Percentiles rank a stretch among this genome's conserved stretches.
Conservation (phyloP, 2,329 filamentous ascomycete genomes). For the Fusarium agapanthi region DNA sequence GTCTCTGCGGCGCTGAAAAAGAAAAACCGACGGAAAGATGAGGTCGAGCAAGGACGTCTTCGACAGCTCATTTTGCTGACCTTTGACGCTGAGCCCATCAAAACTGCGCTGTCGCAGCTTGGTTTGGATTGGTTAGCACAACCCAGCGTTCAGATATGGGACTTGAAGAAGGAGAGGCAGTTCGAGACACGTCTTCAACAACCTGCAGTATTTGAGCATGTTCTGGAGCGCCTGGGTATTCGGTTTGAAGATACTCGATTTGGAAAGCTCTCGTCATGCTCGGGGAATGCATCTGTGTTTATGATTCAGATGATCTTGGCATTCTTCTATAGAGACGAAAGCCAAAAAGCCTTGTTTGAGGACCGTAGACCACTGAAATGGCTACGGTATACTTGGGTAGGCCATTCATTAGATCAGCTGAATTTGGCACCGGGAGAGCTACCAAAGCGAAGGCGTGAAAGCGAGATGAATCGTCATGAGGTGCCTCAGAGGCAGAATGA, state of each 20-base stretch:
- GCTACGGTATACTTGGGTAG: slow-evolving; percentile 33
- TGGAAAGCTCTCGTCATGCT: slow-evolving; percentile 14
- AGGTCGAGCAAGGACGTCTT: not conserved
- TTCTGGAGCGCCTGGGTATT: slow-evolving; percentile 21
- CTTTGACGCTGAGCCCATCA: not conserved
- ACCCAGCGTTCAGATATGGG: slow-evolving; percentile 6
- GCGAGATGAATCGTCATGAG: slow-evolving; percentile 17
- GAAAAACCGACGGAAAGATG: slow-evolving; percentile 6
- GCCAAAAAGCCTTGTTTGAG: slow-evolving; percentile 9
- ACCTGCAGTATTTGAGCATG: slow-evolving; percentile 14
- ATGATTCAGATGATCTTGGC: slow-evolving; percentile 13
- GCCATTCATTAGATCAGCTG: slow-evolving; percentile 26
- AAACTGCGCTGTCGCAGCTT: not conserved
- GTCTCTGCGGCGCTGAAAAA: not conserved
- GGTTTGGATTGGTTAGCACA: slow-evolving; percentile 4
- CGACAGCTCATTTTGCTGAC: slow-evolving; percentile 25
- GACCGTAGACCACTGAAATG: slow-evolving; percentile 5
- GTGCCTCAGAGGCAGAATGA: slow-evolving; percentile 13
- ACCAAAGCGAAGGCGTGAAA: slow-evolving; percentile 1
- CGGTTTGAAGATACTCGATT: slow-evolving; percentile 30
- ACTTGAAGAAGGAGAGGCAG: slow-evolving; percentile 3
- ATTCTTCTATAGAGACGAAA: slow-evolving; percentile 15
- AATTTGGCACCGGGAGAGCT: slow-evolving; percentile 16
- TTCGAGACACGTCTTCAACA: slow-evolving; percentile 11
- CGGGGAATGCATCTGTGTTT: slow-evolving; percentile 26